Evolutionary conservation across 2,329 filamentous ascomycete genomes (phyloP), one percentile per base, ranked within the genome.

Genomic region (Colletotrichum cuscutae): DNA sequence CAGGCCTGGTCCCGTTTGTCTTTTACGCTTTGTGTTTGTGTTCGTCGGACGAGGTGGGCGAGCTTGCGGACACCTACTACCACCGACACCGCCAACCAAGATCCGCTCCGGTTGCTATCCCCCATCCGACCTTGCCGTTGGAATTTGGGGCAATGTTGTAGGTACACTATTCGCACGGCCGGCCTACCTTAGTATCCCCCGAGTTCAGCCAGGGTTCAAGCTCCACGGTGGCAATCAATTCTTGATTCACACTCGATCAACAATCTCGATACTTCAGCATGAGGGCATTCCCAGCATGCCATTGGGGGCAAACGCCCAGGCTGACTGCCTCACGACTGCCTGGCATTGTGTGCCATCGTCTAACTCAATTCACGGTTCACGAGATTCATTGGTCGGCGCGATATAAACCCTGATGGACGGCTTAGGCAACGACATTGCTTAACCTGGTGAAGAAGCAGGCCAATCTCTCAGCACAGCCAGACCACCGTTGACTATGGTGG

Each of bases 71-170:
- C 15, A 19, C 24, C 24, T 28, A 12, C 28, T n/a, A 5, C 6
- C 12, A 35, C 28, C 26, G 35, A 53, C 30, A 5, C 6, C 12
- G 24, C 28, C 26, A 53, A 53, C 30, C 60, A 24, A 32, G 42
- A 28, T 15, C 67, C 67, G 65, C 67, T 22, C 8, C n/a, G 57
- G 52, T 37, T 68, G 58, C n/a, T 64, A 71, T 35, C 32, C 54
- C 62, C 54, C 68, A 35, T 57, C 64, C 57, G 68, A 46, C 68
- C 57, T 49, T 69, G 46, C 65, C 69, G 59, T 69, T 46, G 53
- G 59, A 58, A 37, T 30, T 64, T 46, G 42, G 59, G 65, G 52
- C 37, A 30, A 46, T 42, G 60, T 42, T 42, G 37, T 5, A 15
- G 37, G 37, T 15, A 6, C 15, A 42, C 13, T 42, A 42, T 42